Conservation (phyloP, 139 green algal genomes). For the Zygnema cylindricum region DNA sequence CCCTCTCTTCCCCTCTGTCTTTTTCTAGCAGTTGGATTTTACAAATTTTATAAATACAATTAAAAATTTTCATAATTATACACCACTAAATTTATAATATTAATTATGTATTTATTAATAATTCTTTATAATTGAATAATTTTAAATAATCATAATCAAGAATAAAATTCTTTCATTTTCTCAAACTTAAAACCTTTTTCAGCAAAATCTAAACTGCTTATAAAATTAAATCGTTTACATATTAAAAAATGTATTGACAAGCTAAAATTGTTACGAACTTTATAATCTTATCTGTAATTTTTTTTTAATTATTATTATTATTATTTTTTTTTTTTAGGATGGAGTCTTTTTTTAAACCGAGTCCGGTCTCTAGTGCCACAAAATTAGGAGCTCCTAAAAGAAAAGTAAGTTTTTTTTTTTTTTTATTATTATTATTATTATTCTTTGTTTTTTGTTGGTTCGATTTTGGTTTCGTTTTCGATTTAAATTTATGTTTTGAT, state of each 20-base stretch:
- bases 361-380: not conserved
- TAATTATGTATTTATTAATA: not conserved
- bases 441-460: slow-evolving; percentile 3
- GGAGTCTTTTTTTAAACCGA: slow-evolving; percentile 54
- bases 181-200: not conserved
- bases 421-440: not conserved
- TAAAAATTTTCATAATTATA: not conserved
- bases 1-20: not conserved
- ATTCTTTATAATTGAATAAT: not conserved
- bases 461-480: no score
- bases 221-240: not conserved
- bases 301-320: not conserved
- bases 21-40: not conserved
- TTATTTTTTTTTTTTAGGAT: slow-evolving; percentile 7
- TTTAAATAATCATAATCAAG: not conserved
- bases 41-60: not conserved
- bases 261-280: not conserved
- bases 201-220: not conserved
- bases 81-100: not conserved
- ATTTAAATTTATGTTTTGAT: no score
- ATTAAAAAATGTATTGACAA: not conserved
- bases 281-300: not conserved
- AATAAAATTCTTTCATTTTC: not conserved
- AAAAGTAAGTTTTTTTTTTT: slow-evolving; percentile 38
- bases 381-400: not conserved